phyloP scores from a whole-genome alignment of 371 early-diverging fungal species.

The Mucor racemosus region DNA sequence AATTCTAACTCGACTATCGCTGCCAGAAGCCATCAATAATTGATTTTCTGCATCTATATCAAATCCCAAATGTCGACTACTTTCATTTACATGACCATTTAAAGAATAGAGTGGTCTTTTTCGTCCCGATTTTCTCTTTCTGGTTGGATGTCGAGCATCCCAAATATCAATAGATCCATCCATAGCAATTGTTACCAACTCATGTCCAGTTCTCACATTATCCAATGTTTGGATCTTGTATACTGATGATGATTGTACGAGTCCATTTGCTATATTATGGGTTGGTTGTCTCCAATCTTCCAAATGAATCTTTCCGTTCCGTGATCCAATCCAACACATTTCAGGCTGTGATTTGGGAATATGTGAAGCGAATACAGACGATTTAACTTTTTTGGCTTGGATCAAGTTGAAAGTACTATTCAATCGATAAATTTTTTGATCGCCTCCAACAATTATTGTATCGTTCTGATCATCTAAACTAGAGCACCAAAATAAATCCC shows the following conservation, averaged over 20 bases:
- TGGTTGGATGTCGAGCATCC: constrained; percentile 25
- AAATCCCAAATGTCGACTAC: constrained; percentile 19
- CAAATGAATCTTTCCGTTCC: constrained; percentile 26
- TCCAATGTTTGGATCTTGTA: constrained; percentile 22
- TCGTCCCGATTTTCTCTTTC: neutral
- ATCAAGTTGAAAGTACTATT: neutral
- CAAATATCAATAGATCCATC: constrained; percentile 33
- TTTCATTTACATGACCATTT: constrained; percentile 31
- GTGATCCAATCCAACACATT: constrained; percentile 26
- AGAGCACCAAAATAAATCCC: constrained; percentile 32
- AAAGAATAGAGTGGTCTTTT: constrained; percentile 19
- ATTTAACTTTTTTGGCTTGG: constrained; percentile 4
- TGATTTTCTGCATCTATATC: constrained; percentile 29
- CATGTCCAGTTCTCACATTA: constrained; percentile 9
- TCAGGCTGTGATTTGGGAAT: constrained; percentile 2
- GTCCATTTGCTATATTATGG: neutral
- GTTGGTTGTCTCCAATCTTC: constrained; percentile 13
- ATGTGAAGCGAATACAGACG: constrained; percentile 26
- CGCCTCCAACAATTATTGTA: constrained; percentile 26
- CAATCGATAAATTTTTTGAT: constrained; percentile 23
- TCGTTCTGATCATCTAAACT: constrained; percentile 12
- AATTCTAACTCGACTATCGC: constrained; percentile 28
- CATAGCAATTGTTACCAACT: constrained; percentile 22
- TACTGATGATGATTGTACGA: constrained; percentile 26
- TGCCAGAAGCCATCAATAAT: constrained; percentile 25